Conservation (phyloP, 2,329 filamentous ascomycete genomes). For the Colletotrichum liaoningense region DNA sequence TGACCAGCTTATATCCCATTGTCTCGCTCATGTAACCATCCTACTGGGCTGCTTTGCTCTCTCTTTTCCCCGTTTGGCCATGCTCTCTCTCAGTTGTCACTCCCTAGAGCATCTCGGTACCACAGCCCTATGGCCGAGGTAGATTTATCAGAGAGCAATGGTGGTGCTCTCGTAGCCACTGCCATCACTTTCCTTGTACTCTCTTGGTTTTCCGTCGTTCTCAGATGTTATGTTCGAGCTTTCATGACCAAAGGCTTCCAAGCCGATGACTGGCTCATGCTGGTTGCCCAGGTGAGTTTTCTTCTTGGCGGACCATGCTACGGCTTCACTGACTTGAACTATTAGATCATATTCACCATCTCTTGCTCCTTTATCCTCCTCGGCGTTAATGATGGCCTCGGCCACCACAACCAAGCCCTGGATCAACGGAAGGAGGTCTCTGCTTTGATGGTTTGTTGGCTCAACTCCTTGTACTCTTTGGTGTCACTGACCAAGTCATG, state of each 20-base stretch:
- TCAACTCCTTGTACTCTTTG: background rate
- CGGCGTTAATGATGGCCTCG: slow-evolving; percentile 56
- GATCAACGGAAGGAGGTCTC: slow-evolving; percentile 51
- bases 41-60: background rate
- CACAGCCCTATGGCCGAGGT: slow-evolving; percentile 46
- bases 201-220: slow-evolving; percentile 54
- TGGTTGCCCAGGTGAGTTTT: slow-evolving; percentile 56
- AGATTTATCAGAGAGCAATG: slow-evolving; percentile 53
- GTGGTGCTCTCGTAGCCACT: slow-evolving; percentile 49
- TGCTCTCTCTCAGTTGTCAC: slow-evolving; percentile 17
- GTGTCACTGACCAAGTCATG: background rate
- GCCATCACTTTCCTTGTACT: slow-evolving; percentile 51
- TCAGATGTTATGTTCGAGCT: slow-evolving; percentile 57
- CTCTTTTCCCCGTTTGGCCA: background rate
- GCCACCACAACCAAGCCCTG: slow-evolving; percentile 59
- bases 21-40: slow-evolving; percentile 11
- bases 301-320: background rate
- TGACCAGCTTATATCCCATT: slow-evolving; percentile 13
- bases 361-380: slow-evolving; percentile 59
- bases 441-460: slow-evolving; percentile 55
- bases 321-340: background rate
- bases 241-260: slow-evolving; percentile 58
- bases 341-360: slow-evolving; percentile 57
- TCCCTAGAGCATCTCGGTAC: slow-evolving; percentile 8
- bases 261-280: slow-evolving; percentile 66